phyloP scores from a whole-genome alignment of 1,284 basidiomycete genomes.

The Pseudozyma thailandica region DNA sequence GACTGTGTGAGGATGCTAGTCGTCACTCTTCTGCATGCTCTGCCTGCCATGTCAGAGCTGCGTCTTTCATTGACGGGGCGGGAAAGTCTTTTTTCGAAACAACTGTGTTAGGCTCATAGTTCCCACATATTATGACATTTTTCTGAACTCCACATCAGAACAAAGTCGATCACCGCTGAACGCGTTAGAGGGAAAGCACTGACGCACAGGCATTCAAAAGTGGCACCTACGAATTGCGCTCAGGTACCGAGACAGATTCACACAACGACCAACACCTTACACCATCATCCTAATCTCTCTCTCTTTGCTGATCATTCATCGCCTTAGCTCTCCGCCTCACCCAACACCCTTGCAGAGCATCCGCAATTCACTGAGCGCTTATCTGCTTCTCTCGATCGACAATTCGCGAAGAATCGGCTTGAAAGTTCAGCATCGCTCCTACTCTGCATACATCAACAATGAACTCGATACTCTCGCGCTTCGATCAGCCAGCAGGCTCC shows the following conservation, averaged over 20 bases:
- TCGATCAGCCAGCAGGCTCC: conserved; percentile 28
- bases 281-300: not conserved
- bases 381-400: not conserved
- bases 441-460: conserved; percentile 13
- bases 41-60: no score
- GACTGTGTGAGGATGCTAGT: no score
- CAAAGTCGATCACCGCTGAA: conserved; percentile 32
- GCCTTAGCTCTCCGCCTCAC: not conserved
- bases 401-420: no score
- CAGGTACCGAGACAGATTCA: not conserved
- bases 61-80: no score
- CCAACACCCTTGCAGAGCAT: not conserved
- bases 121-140: not conserved
- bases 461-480: conserved; percentile 57
- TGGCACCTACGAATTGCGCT: conserved; percentile 3
- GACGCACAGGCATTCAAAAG: conserved; percentile 21
- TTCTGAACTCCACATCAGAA: conserved; percentile 11
- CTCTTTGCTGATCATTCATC: not conserved
- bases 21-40: no score
- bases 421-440: no score
- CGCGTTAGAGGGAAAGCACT: conserved; percentile 23
- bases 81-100: no score
- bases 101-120: not conserved
- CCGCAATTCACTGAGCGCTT: not conserved
- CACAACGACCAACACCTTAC: conserved; percentile 4